phyloP scores from a whole-genome alignment of 2,329 filamentous ascomycete genomes.

The Colletotrichum sp. region DNA sequence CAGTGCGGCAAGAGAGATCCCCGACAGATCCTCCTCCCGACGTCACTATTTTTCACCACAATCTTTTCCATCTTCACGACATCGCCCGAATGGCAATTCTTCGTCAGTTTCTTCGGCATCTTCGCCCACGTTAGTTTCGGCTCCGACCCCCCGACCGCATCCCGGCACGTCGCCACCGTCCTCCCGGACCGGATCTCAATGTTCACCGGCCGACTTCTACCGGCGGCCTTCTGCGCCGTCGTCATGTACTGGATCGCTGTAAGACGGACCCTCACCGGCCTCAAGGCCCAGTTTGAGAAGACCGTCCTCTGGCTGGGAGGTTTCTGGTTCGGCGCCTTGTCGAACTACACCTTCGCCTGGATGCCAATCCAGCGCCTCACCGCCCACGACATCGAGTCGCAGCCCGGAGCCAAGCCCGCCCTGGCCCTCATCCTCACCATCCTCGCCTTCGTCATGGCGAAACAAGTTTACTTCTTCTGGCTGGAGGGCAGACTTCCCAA shows the following conservation, averaged over 20 bases:
- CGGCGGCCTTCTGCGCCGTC: conserved; percentile 84
- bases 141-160: conserved; percentile 75
- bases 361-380: conserved; percentile 93
- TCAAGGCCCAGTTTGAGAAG: conserved; percentile 88
- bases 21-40: conserved; percentile 83
- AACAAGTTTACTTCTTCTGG: conserved; percentile 86
- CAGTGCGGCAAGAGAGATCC: conserved; percentile 75
- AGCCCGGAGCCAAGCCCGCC: conserved; percentile 87
- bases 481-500: conserved; percentile 80
- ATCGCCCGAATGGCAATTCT: conserved; percentile 82
- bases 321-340: conserved; percentile 88
- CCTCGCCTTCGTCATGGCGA: conserved; percentile 70
- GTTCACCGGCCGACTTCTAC: conserved; percentile 73
- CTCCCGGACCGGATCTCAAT: conserved; percentile 39
- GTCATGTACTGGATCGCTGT: conserved; percentile 87
- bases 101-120: conserved; percentile 78
- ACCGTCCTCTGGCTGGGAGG: conserved; percentile 87
- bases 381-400: conserved; percentile 83
- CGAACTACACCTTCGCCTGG: conserved; percentile 93
- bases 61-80: conserved; percentile 82
- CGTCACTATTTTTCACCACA: conserved; percentile 80
- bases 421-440: conserved; percentile 77
- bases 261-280: conserved; percentile 69
- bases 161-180: conserved; percentile 70
- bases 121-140: conserved; percentile 92